These are phyloP conservation scores for Solioccasus polychromus DNA, from an alignment of 768 basidiomycete genomes.

Conservation along the genomic window DNA sequence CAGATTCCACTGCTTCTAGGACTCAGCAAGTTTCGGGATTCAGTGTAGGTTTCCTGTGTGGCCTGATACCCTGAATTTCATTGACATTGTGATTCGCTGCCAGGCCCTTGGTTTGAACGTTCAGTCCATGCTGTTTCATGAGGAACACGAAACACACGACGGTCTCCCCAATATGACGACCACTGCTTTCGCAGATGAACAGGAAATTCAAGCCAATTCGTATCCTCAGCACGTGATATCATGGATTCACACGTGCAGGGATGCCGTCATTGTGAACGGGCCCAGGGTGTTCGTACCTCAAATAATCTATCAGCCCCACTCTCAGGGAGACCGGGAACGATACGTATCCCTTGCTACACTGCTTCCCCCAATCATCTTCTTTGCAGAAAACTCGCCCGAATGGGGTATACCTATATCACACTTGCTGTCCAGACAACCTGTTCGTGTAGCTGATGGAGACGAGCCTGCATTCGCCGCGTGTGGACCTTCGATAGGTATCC, in stretches of 20 bases:
- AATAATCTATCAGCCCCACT: conserved; percentile 65
- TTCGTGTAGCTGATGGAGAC: conserved; percentile 49
- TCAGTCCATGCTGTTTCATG: neutral
- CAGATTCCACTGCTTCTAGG: neutral
- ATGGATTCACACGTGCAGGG: neutral
- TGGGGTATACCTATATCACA: conserved; percentile 59
- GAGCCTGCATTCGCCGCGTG: conserved; percentile 61
- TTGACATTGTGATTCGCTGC: neutral
- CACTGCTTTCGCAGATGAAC: neutral
- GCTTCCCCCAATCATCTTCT: conserved; percentile 60
- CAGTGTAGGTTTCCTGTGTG: conserved; percentile 5
- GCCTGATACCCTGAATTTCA: neutral
- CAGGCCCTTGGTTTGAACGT: neutral
- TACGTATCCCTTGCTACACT: conserved; percentile 66
- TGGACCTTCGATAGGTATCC: conserved; percentile 70
- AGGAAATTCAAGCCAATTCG: neutral
- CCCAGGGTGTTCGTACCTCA: conserved; percentile 59
- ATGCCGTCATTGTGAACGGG: conserved; percentile 21
- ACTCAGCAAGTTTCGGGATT: neutral
- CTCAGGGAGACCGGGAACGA: conserved; percentile 64
- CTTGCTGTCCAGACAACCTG: conserved; percentile 53
- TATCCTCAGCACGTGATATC: neutral
- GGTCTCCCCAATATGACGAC: neutral
- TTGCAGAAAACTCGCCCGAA: conserved; percentile 46
- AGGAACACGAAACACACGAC: neutral